Percentiles rank a stretch among this genome's conserved stretches.
Evolutionary conservation across 148 eudicot genomes (phyloP).

Genomic region (Vaccinium macrocarpon): DNA sequence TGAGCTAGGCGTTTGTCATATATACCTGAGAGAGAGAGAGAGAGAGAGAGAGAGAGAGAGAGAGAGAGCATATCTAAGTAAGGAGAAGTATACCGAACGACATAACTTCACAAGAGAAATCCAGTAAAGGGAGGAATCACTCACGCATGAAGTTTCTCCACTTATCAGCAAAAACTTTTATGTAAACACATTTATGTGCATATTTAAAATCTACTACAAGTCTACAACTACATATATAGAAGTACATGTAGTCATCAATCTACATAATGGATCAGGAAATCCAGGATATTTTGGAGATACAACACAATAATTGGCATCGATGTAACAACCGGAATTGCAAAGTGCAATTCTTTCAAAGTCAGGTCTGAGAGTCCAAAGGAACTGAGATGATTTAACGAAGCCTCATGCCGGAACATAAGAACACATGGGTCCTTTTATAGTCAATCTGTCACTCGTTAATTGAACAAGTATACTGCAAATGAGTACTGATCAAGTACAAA

Average conservation of each 20-base stretch:
- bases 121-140: not conserved
- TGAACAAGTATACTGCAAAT: not conserved
- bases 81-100: not conserved
- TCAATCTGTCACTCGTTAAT: not conserved
- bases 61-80: not conserved
- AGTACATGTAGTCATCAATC: not conserved
- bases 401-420: not conserved
- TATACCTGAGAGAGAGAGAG: conserved; percentile 21
- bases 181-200: not conserved
- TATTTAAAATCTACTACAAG: not conserved
- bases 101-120: not conserved
- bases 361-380: not conserved
- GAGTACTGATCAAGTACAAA: not conserved
- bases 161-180: not conserved
- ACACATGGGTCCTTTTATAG: not conserved
- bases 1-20: conserved; percentile 39
- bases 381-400: not conserved
- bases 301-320: not conserved
- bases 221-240: not conserved
- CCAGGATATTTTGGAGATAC: not conserved
- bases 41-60: not conserved
- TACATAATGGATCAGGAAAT: not conserved
- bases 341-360: not conserved
- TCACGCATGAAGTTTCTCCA: not conserved
- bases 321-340: not conserved